These are phyloP conservation scores for Macrocybe gigantea DNA, from an alignment of 768 basidiomycete genomes.

Conservation along the genomic window DNA sequence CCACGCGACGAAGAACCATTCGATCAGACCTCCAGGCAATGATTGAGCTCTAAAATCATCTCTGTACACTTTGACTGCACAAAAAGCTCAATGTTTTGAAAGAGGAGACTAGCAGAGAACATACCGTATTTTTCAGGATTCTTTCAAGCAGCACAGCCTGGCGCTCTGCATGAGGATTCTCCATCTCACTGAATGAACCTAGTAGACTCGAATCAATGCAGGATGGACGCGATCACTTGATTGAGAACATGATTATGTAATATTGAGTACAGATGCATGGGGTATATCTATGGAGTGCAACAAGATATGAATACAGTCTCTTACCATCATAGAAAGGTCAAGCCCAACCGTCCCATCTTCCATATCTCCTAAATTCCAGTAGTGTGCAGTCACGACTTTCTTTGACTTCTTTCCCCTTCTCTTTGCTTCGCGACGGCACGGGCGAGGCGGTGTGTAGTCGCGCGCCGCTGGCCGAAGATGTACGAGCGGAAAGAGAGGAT, in stretches of 20 bases:
- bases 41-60: slow-evolving; percentile 82
- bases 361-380: slow-evolving; percentile 76
- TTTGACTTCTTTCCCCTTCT: slow-evolving; percentile 57
- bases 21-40: slow-evolving; percentile 60
- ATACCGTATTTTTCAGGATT: slow-evolving; percentile 84
- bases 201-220: too few species aligned
- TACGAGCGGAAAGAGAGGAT: slow-evolving; percentile 8
- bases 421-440: slow-evolving; percentile 42
- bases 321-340: slow-evolving; percentile 14
- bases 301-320: too few species aligned
- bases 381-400: slow-evolving; percentile 63
- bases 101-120: slow-evolving; percentile 18
- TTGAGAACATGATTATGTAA: too few species aligned
- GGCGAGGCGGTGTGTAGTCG: slow-evolving; percentile 37
- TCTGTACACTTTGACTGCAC: slow-evolving; percentile 90
- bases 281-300: too few species aligned
- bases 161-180: slow-evolving; percentile 91
- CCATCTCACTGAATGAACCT: slow-evolving; percentile 43
- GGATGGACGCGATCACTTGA: too few species aligned
- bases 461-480: slow-evolving; percentile 12
- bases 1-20: not conserved
- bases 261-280: too few species aligned
- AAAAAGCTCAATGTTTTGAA: slow-evolving; percentile 1
- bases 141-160: slow-evolving; percentile 88
- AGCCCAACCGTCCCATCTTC: slow-evolving; percentile 88